Percentiles rank a stretch among this genome's conserved stretches.
These are phyloP conservation scores for Leccinum ochraceum DNA, from an alignment of 768 basidiomycete genomes.

Conservation along the genomic window DNA sequence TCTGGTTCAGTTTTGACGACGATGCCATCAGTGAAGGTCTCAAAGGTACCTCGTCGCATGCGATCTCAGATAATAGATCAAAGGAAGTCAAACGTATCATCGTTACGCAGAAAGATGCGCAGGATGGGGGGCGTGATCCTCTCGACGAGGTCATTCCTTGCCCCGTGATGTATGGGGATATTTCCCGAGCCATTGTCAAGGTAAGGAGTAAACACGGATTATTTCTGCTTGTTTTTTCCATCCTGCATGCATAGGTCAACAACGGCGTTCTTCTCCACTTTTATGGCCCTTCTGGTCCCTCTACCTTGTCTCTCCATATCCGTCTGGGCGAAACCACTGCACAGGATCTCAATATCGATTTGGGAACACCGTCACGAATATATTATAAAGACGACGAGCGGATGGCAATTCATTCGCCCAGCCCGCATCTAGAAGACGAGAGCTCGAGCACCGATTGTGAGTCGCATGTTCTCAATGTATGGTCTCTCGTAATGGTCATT, in stretches of 20 bases:
- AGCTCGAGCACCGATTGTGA: constrained; percentile 53
- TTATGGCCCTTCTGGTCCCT: constrained; percentile 49
- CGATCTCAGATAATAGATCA: constrained; percentile 53
- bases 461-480: constrained; percentile 15
- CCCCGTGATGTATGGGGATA: constrained; percentile 68
- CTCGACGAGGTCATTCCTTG: constrained; percentile 71
- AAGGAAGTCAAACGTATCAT: constrained; percentile 79
- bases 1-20: constrained; percentile 82
- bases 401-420: constrained; percentile 77
- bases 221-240: not conserved
- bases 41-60: constrained; percentile 43
- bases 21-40: constrained; percentile 59
- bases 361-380: constrained; percentile 74
- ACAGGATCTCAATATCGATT: constrained; percentile 76
- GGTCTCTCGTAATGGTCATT: constrained; percentile 10
- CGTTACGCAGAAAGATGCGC: constrained; percentile 65
- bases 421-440: constrained; percentile 41
- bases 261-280: constrained; percentile 73
- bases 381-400: constrained; percentile 90
- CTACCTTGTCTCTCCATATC: constrained; percentile 50
- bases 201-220: constrained; percentile 33
- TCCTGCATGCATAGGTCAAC: constrained; percentile 50
- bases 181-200: constrained; percentile 67
- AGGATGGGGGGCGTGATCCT: constrained; percentile 60
- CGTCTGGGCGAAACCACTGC: constrained; percentile 74